Evolutionary conservation across 2,329 filamentous ascomycete species (phyloP).

Genomic region (Falciphora oryzae): DNA sequence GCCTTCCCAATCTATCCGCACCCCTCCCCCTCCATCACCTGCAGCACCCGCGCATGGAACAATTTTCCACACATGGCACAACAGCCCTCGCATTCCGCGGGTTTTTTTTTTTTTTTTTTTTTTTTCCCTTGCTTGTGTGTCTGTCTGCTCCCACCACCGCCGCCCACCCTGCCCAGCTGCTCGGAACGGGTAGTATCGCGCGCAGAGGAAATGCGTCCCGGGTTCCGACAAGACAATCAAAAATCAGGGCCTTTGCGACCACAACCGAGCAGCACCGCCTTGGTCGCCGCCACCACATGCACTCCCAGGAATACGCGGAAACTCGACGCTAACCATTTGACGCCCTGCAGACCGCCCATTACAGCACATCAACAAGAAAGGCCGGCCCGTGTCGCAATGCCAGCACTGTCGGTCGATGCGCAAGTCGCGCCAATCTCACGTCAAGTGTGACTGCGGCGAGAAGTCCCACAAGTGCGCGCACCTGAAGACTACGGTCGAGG

Average conservation of each 20-base stretch:
- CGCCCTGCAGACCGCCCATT: constrained; percentile 70
- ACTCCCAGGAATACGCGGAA: neutral
- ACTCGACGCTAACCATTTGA: constrained; percentile 6
- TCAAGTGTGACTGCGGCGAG: constrained; percentile 95
- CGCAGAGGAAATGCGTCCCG: neutral
- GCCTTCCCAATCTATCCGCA: constrained; percentile 3
- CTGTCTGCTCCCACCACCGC: constrained; percentile 2
- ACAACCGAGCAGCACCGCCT: neutral
- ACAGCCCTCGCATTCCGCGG: neutral
- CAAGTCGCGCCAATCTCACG: constrained; percentile 90
- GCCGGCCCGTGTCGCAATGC: constrained; percentile 95
- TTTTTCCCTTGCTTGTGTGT: neutral
- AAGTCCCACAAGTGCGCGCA: constrained; percentile 71
- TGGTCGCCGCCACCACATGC: too few relatives aligned
- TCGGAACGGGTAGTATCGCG: neutral
- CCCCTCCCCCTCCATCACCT: constrained; percentile 3
- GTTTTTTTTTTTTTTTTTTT: neutral
- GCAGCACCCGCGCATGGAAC: constrained; percentile 1
- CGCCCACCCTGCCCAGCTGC: neutral
- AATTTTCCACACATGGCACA: constrained; percentile 1
- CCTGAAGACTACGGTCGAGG: constrained; percentile 50
- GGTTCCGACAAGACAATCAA: neutral
- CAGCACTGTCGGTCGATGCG: constrained; percentile 92
- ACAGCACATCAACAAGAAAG: constrained; percentile 95
- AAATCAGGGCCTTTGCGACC: neutral